Evolutionary conservation across 495 filamentous ascomycete species (phyloP).

Genomic region (Penicillium manginii): DNA sequence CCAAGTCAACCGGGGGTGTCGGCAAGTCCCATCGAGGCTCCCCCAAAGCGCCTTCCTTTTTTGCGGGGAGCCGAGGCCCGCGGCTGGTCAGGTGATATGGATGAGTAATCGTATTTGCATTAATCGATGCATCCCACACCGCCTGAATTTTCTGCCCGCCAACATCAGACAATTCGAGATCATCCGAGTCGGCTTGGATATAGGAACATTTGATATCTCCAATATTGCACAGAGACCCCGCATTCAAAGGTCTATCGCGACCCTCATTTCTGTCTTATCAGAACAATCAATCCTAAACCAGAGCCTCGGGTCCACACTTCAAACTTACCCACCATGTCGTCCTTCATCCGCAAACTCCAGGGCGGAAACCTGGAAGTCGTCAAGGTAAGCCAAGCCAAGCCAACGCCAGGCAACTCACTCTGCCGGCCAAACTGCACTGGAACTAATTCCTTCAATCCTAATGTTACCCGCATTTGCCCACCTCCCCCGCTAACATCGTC

Average conservation of each 20-base stretch:
- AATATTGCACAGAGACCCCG: not conserved
- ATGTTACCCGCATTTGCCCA: too few species aligned
- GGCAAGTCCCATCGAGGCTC: not conserved
- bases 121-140: not conserved
- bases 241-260: not conserved
- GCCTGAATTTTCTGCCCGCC: not conserved
- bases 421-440: too few species aligned
- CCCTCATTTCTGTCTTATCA: not conserved
- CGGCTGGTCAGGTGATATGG: conserved; percentile 25
- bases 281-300: not conserved
- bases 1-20: not conserved
- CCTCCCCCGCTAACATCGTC: not conserved
- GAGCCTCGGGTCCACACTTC: not conserved
- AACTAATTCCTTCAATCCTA: too few species aligned
- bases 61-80: conserved; percentile 48
- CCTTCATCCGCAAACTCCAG: conserved; percentile 52
- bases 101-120: conserved; percentile 13
- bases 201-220: not conserved
- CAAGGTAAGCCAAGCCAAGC: conserved; percentile 64
- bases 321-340: conserved; percentile 36
- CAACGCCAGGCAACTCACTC: not conserved
- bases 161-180: conserved; percentile 7
- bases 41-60: not conserved
- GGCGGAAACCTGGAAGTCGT: conserved; percentile 94
- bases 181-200: not conserved